A percentile compares a stretch with the other conserved stretches of the same genome.
Conservation (phyloP, 768 basidiomycete genomes). For the Auricularia sp. region DNA sequence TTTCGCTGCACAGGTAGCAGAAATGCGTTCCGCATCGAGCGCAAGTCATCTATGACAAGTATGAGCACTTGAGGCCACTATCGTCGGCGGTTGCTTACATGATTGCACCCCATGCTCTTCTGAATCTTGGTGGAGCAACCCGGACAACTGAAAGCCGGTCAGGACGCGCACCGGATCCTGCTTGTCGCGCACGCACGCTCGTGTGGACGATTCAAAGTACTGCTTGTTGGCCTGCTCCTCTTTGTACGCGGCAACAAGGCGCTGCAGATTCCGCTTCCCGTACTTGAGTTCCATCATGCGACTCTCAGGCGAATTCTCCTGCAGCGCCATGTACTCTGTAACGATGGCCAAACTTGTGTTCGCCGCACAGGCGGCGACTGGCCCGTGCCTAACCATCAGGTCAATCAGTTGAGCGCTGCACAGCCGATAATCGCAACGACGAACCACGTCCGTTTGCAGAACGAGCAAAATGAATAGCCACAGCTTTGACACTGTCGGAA, state of each 20-base stretch:
- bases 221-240: slow-evolving; percentile 67
- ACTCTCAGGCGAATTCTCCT: slow-evolving; percentile 42
- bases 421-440: slow-evolving; percentile 9
- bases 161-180: background rate
- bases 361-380: slow-evolving; percentile 58
- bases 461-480: slow-evolving; percentile 70
- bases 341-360: slow-evolving; percentile 57
- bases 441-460: slow-evolving; percentile 74
- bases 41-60: slow-evolving; percentile 56
- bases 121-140: slow-evolving; percentile 65
- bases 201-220: slow-evolving; percentile 64
- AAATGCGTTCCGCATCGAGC: slow-evolving; percentile 67
- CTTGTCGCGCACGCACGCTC: slow-evolving; percentile 21
- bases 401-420: background rate
- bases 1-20: slow-evolving; percentile 67
- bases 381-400: slow-evolving; percentile 60
- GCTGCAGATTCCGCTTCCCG: slow-evolving; percentile 50
- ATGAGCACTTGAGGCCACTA: background rate
- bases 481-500: slow-evolving; percentile 65
- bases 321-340: slow-evolving; percentile 50
- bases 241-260: slow-evolving; percentile 49
- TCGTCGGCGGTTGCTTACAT: slow-evolving; percentile 38
- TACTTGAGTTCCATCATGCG: slow-evolving; percentile 47
- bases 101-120: slow-evolving; percentile 77
- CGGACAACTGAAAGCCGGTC: slow-evolving; percentile 35